Evolutionary conservation across 495 filamentous ascomycete species (phyloP).

Genomic region (Tuber borchii): DNA sequence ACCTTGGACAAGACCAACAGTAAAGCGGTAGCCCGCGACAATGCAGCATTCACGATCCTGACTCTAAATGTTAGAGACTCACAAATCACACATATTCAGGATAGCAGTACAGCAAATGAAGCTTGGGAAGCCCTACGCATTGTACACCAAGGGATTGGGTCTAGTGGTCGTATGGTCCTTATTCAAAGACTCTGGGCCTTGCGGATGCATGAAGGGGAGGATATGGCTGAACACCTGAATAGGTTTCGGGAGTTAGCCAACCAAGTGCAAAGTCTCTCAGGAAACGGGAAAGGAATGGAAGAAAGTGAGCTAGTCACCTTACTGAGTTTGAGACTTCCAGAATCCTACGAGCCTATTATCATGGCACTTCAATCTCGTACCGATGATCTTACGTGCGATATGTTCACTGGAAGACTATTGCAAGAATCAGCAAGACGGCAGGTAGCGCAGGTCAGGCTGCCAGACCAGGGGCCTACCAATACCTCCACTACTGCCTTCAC

Average conservation of each 20-base stretch:
- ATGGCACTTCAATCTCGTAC: no score
- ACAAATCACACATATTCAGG: background rate
- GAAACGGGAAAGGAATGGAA: background rate
- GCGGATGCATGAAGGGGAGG: background rate
- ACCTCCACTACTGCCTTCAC: no score
- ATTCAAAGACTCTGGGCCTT: background rate
- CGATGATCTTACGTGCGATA: background rate
- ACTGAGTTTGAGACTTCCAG: background rate
- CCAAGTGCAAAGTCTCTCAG: no score
- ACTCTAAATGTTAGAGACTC: no score
- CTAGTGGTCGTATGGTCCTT: background rate
- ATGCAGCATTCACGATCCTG: no score
- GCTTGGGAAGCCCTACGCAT: background rate
- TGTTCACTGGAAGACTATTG: background rate
- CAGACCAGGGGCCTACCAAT: no score
- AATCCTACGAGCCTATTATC: background rate
- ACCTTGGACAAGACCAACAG: no score
- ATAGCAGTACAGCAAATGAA: background rate
- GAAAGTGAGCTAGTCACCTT: background rate
- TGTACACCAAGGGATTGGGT: background rate
- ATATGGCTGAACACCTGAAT: background rate
- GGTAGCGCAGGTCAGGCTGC: no score
- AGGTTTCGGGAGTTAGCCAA: no score
- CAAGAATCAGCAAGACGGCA: no score
- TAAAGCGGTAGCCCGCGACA: no score